Conservation (phyloP, 2,329 filamentous ascomycete species). For the Ophiostoma ulmi region DNA sequence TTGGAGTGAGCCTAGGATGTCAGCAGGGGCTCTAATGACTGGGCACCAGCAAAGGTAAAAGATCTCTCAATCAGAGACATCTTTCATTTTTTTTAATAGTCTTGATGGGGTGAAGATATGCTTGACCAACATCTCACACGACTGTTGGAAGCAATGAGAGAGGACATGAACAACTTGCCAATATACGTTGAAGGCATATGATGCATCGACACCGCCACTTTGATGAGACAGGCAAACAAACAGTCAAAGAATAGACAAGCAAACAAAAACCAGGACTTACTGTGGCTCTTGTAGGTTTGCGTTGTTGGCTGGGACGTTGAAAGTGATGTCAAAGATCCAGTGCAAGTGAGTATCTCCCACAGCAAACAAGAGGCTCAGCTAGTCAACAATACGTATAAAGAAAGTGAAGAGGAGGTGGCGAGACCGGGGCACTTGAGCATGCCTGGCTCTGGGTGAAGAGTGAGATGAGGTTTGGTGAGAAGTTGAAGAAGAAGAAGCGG, state of each 20-base stretch:
- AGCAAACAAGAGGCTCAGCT: background rate
- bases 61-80: background rate
- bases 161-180: background rate
- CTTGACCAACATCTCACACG: too few relatives aligned
- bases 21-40: background rate
- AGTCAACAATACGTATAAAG: background rate
- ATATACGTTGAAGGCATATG: background rate
- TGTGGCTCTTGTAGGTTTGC: background rate
- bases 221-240: background rate
- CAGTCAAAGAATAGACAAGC: background rate
- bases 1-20: background rate
- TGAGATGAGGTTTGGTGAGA: background rate
- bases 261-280: background rate
- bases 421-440: background rate
- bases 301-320: background rate
- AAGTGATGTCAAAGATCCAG: background rate
- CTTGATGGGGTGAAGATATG: background rate
- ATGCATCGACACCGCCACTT: background rate
- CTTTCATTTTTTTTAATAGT: background rate
- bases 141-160: background rate
- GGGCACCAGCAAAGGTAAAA: too few relatives aligned
- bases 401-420: background rate
- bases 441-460: background rate
- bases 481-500: background rate
- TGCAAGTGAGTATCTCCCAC: background rate